phyloP scores from a whole-genome alignment of 371 early-diverging fungal species.

The Rhizopus stolonifer region DNA sequence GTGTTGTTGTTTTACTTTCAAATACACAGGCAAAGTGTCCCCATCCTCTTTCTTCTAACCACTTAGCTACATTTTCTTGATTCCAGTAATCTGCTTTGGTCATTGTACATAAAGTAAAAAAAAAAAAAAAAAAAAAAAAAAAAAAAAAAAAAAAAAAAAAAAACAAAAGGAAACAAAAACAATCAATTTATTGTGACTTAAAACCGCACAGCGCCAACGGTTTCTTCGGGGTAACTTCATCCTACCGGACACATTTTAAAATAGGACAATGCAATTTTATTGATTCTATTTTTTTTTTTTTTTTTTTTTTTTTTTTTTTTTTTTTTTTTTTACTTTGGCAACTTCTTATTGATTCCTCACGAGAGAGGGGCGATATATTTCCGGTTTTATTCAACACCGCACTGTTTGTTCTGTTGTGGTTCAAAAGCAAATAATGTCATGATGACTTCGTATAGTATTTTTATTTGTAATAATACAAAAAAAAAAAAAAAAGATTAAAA shows the following conservation, averaged over 20 bases:
- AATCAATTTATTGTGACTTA: not conserved
- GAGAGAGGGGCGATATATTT: no score
- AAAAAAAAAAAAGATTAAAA: not conserved
- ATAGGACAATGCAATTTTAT: no score
- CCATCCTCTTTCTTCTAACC: slow-evolving; percentile 50
- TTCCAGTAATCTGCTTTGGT: slow-evolving; percentile 33
- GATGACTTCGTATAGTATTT: no score
- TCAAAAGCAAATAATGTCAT: not conserved
- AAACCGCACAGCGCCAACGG: no score
- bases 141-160: not conserved
- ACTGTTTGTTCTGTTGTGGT: not conserved
- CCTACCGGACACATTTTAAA: no score
- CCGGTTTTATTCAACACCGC: no score
- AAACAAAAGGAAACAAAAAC: not conserved
- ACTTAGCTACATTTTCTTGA: slow-evolving; percentile 37
- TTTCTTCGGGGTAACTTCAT: no score
- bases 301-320: no score
- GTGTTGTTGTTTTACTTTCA: slow-evolving; percentile 29
- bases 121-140: not conserved
- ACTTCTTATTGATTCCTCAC: no score
- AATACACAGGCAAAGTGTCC: slow-evolving; percentile 38
- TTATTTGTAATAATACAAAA: not conserved
- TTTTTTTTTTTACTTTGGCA: no score
- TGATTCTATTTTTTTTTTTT: no score
- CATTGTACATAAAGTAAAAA: slow-evolving; percentile 14